Evolutionary conservation across 495 filamentous ascomycete genomes (phyloP), one percentile per base, ranked within the genome.

Genomic region (Talaromyces liani): DNA sequence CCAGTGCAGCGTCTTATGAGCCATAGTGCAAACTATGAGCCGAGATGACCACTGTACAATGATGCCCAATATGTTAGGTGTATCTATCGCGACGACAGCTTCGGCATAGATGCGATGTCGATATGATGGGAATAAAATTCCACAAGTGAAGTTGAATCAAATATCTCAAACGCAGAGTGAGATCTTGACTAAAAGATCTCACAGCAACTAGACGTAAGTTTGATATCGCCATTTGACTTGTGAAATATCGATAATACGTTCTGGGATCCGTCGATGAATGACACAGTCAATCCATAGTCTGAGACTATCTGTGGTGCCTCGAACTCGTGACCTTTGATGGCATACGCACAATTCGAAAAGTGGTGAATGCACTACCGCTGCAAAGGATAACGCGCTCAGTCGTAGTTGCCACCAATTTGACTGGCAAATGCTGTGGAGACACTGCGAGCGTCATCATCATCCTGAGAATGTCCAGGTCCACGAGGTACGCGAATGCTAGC

Each of bases 361-460:
- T 56, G 14, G 27, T 54, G 51, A 25, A 24, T 54, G 51, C 51
- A 27, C 20, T 54, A 31, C 18, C 18, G 10, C 12, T 22, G 27
- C 20, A 2, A 25, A 9, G 24, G 24, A 8, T 6, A n/a, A 56
- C 10, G 53, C 31, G 9, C 25, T 97, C 92, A 96, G 78, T 97
- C 93, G 73, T 93, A 96, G 67, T 88, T 89, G 59, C 90, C 88
- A 47, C 90, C 93, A 63, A 97, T 84, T 74, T 98, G 95, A 75
- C 92, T 96, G 47, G 92, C 93, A 78, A 97, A 98, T 6, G 92
- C 92, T 31, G 93, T 97, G 65, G 91, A 96, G 68, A 98, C 85
- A 72, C 93, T 97, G 73, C 93, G 90, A 63, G 93, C 90, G 71
- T 98, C 94, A 65, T 99, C 94, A 66, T 98, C 94, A 57, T 85